These are phyloP conservation scores for Tylopilus sp. DNA, from an alignment of 768 basidiomycete genomes.

Conservation along the genomic window DNA sequence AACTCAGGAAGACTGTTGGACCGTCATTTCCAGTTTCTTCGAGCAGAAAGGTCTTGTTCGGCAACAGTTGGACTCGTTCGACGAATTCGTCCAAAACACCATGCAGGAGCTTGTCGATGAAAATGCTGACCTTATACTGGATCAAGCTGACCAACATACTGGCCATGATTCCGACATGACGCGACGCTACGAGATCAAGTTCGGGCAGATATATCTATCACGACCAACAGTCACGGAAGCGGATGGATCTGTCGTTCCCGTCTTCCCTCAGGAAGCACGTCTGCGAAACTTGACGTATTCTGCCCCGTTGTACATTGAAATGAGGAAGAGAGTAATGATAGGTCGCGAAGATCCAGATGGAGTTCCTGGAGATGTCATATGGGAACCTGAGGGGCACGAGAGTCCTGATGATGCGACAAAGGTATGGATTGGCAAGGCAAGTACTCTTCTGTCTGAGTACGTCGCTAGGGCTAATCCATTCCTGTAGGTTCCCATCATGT, in stretches of 20 bases:
- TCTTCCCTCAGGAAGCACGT: conserved; percentile 96
- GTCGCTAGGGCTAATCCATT: conserved; percentile 12
- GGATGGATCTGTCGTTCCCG: conserved; percentile 89
- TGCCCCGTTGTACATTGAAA: conserved; percentile 92
- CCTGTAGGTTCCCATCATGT: conserved; percentile 92
- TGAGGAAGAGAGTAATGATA: conserved; percentile 79
- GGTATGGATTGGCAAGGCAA: conserved; percentile 93
- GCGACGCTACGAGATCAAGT: conserved; percentile 94
- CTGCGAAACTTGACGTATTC: conserved; percentile 95
- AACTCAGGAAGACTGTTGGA: conserved; percentile 93
- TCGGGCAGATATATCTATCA: conserved; percentile 96
- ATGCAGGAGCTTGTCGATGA: conserved; percentile 99
- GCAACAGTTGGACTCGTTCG: conserved; percentile 97
- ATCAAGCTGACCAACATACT: conserved; percentile 95
- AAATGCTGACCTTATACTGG: conserved; percentile 89
- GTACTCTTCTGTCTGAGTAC: conserved; percentile 17
- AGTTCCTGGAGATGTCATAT: conserved; percentile 73
- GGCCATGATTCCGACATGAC: conserved; percentile 80
- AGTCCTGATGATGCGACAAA: conserved; percentile 65
- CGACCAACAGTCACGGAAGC: conserved; percentile 92
- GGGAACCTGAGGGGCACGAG: conserved; percentile 72
- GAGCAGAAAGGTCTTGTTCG: conserved; percentile 96
- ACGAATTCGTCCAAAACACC: conserved; percentile 98
- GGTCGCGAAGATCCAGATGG: conserved; percentile 82
- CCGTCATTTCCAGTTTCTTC: conserved; percentile 95